phyloP scores from a whole-genome alignment of 768 basidiomycete species.

The Fomitopsis pulvina region DNA sequence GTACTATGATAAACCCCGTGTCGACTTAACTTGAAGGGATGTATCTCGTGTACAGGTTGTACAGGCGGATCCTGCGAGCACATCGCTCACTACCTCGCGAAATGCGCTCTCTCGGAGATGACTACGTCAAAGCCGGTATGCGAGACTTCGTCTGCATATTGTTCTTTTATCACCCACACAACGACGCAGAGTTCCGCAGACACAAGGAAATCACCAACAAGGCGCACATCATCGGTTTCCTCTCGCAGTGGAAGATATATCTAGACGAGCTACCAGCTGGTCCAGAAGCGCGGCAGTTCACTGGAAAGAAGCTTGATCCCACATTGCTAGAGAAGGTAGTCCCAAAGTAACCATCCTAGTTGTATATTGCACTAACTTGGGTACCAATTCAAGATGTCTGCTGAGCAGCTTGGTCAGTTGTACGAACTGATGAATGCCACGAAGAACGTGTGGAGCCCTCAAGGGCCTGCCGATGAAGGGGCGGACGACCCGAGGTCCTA shows the following conservation, averaged over 20 bases:
- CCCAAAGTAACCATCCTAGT: not conserved
- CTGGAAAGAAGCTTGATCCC: constrained; percentile 63
- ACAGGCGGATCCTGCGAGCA: constrained; percentile 72
- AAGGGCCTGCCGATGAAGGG: not conserved
- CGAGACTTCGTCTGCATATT: not conserved
- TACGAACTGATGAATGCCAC: constrained; percentile 93
- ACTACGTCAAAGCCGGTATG: constrained; percentile 76
- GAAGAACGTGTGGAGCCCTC: constrained; percentile 78
- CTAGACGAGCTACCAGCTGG: constrained; percentile 62
- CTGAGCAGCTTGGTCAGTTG: constrained; percentile 87
- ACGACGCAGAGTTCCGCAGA: constrained; percentile 71
- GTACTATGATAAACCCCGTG: constrained; percentile 18
- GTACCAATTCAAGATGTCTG: constrained; percentile 59
- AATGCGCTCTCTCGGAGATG: constrained; percentile 81
- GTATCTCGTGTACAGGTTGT: constrained; percentile 45
- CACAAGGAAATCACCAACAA: constrained; percentile 80
- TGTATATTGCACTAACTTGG: not conserved
- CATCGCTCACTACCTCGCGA: constrained; percentile 68
- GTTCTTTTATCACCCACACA: not conserved
- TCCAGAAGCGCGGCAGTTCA: constrained; percentile 39
- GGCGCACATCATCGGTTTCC: constrained; percentile 87
- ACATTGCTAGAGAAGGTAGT: constrained; percentile 71
- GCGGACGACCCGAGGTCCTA: not conserved
- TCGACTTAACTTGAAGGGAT: not conserved
- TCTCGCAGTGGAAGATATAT: constrained; percentile 94